Percentiles rank a stretch among this genome's conserved stretches.
These are phyloP conservation scores for Salix koriyanagi DNA, from an alignment of 345 rosid species.

Conservation along the genomic window DNA sequence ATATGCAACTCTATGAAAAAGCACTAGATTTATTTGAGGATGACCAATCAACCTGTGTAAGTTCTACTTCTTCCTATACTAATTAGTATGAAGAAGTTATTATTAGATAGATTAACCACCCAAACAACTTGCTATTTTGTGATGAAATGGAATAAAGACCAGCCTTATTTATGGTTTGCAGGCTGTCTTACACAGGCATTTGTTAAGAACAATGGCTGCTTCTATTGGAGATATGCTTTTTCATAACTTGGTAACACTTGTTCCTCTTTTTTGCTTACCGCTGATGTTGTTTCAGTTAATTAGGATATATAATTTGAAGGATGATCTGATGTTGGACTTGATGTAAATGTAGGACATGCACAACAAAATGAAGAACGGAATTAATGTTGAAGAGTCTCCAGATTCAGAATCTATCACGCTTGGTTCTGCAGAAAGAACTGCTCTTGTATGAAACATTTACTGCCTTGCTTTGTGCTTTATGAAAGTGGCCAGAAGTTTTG, in stretches of 20 bases:
- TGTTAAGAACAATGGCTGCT: slow-evolving; percentile 77
- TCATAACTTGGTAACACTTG: slow-evolving; percentile 57
- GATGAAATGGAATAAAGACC: slow-evolving; percentile 18
- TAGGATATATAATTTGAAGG: slow-evolving; percentile 8
- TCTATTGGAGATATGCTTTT: slow-evolving; percentile 62
- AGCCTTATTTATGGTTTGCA: slow-evolving; percentile 32
- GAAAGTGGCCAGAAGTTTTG: not conserved
- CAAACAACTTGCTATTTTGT: slow-evolving; percentile 12
- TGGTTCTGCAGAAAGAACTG: slow-evolving; percentile 57
- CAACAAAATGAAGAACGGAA: slow-evolving; percentile 77
- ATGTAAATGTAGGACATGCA: slow-evolving; percentile 49
- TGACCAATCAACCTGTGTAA: slow-evolving; percentile 82
- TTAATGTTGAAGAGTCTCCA: slow-evolving; percentile 59
- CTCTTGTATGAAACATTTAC: slow-evolving; percentile 49
- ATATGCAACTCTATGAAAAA: slow-evolving; percentile 88
- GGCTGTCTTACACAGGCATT: slow-evolving; percentile 85
- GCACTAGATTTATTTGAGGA: slow-evolving; percentile 88
- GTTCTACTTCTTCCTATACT: slow-evolving; percentile 25
- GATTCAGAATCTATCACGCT: slow-evolving; percentile 44
- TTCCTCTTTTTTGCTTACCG: slow-evolving; percentile 6
- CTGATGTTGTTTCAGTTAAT: slow-evolving; percentile 11
- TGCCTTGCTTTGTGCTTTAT: not conserved
- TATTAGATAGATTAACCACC: not conserved
- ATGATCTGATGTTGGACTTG: slow-evolving; percentile 14
- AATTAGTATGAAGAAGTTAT: not conserved